These are phyloP conservation scores for Rhizopus delemar DNA, from an alignment of 371 early-diverging fungal genomes.

Conservation along the genomic window DNA sequence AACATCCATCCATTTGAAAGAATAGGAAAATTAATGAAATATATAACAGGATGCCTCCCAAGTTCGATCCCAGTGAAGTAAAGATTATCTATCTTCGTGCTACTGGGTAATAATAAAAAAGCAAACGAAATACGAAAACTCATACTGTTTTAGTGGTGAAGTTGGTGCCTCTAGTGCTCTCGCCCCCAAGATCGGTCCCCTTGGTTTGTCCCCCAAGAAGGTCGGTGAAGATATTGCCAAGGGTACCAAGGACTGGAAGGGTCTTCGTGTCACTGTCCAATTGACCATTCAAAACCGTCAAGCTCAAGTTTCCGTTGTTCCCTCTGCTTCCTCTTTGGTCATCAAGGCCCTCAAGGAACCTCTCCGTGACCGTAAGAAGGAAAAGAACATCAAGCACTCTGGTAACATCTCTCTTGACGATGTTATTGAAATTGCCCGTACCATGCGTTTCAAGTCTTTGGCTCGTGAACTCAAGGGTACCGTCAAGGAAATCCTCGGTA, in stretches of 20 bases:
- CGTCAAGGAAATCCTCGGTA: conserved; percentile 99
- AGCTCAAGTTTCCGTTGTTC: conserved; percentile 96
- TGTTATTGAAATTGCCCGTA: conserved; percentile 96
- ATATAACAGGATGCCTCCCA: conserved; percentile 62
- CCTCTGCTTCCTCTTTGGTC: conserved; percentile 96
- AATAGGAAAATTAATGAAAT: not conserved
- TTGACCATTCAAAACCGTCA: conserved; percentile 99
- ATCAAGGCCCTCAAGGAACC: conserved; percentile 99
- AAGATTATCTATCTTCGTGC: conserved; percentile 89
- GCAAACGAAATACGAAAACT: not conserved
- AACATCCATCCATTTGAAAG: conserved; percentile 1
- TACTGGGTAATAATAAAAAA: conserved; percentile 67
- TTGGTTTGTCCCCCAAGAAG: conserved; percentile 99
- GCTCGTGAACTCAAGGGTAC: conserved; percentile 89
- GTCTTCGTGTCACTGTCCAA: conserved; percentile 94
- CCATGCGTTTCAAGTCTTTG: conserved; percentile 92
- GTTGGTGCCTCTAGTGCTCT: conserved; percentile 98
- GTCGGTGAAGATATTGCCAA: conserved; percentile 99
- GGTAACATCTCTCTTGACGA: conserved; percentile 92
- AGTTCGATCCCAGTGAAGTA: conserved; percentile 81
- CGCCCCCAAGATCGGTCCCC: conserved; percentile 99
- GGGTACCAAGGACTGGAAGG: conserved; percentile 93
- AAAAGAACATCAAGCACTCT: conserved; percentile 98
- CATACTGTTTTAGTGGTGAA: conserved; percentile 75
- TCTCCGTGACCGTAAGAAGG: conserved; percentile 99